Percentiles rank a stretch among this genome's conserved stretches.
These are phyloP conservation scores for Mycena citricolor DNA, from an alignment of 1,284 basidiomycete genomes.

Conservation along the genomic window DNA sequence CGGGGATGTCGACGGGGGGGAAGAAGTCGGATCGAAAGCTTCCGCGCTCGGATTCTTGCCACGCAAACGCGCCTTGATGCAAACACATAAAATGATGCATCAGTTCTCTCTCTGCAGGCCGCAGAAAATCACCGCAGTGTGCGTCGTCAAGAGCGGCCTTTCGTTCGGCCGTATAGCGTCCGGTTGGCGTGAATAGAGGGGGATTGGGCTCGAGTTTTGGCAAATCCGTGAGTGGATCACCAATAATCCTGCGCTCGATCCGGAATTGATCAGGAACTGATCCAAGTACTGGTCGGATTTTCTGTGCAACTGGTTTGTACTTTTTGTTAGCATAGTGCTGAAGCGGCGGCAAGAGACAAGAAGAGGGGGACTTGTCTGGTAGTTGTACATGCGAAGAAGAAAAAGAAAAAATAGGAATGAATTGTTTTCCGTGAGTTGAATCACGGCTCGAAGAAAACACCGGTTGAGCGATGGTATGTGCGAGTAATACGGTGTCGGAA, in stretches of 20 bases:
- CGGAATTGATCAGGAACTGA: conserved; percentile 22
- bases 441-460: too few species aligned
- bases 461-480: too few species aligned
- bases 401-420: conserved; percentile 25
- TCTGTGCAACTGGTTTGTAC: conserved; percentile 38
- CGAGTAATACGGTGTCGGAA: too few species aligned
- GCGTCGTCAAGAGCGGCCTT: background rate
- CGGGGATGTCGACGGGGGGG: conserved; percentile 26
- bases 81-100: conserved; percentile 16
- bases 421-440: conserved; percentile 22
- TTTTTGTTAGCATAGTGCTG: conserved; percentile 27
- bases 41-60: conserved; percentile 30
- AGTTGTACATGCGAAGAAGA: too few species aligned
- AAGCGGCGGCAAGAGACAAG: too few species aligned
- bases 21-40: conserved; percentile 24
- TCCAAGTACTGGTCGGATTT: conserved; percentile 30
- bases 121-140: conserved; percentile 11
- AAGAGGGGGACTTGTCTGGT: too few species aligned
- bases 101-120: conserved; percentile 7
- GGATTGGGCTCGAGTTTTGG: conserved; percentile 8
- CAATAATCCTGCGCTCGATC: conserved; percentile 13
- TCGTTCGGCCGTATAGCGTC: conserved; percentile 7
- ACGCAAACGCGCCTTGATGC: conserved; percentile 10
- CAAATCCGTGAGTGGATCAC: conserved; percentile 26
- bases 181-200: conserved; percentile 4